phyloP scores from a whole-genome alignment of 352 stramenopile genomes.

The Phytophthora syringae region DNA sequence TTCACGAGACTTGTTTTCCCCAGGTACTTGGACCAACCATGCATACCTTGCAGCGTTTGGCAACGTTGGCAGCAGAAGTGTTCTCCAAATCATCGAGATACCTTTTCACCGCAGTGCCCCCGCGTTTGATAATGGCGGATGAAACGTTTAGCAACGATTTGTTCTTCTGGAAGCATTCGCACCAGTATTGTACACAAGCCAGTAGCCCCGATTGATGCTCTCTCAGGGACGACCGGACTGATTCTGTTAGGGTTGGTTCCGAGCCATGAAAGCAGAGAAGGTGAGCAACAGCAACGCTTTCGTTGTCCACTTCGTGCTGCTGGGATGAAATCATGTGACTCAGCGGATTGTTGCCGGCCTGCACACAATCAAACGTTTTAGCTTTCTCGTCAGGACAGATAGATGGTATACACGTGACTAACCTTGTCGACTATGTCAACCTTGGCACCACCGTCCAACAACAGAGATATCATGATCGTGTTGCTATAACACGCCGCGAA shows the following conservation, averaged over 20 bases:
- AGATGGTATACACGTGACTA: neutral
- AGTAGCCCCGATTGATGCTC: slow-evolving; percentile 5
- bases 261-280: slow-evolving; percentile 1
- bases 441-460: neutral
- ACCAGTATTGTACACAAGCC: slow-evolving; percentile 1
- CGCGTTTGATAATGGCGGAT: neutral
- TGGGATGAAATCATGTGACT: slow-evolving; percentile 2
- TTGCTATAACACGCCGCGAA: slow-evolving; percentile 4
- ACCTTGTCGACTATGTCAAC: slow-evolving; percentile 8
- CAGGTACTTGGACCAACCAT: slow-evolving; percentile 21
- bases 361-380: neutral
- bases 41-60: slow-evolving; percentile 16
- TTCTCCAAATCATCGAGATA: slow-evolving; percentile 11
- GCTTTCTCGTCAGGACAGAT: neutral
- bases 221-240: neutral
- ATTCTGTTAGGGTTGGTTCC: neutral
- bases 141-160: slow-evolving; percentile 1
- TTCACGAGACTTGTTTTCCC: slow-evolving; percentile 21
- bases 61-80: neutral
- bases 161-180: neutral
- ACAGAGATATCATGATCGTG: neutral
- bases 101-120: neutral
- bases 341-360: slow-evolving; percentile 15
- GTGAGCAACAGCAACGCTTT: slow-evolving; percentile 12
- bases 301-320: neutral